A percentile compares a stretch with the other conserved stretches of the same genome.
phyloP scores from a whole-genome alignment of 2,329 filamentous ascomycete genomes.

The Huntiella omanensis region DNA sequence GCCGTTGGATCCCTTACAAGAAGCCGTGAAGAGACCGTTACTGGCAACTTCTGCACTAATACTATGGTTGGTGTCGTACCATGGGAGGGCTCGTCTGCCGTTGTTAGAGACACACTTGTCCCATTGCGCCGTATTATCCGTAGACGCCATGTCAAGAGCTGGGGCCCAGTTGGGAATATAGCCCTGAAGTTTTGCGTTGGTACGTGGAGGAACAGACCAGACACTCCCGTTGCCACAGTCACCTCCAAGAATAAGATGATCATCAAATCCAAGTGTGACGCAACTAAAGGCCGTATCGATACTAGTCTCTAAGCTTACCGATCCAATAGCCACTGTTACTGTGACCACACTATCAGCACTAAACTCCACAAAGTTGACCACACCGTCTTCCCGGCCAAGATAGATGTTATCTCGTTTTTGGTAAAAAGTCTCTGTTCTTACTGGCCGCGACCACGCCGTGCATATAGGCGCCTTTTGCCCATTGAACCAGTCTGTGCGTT shows the following conservation, averaged over 20 bases:
- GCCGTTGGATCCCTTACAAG: slow-evolving; percentile 42
- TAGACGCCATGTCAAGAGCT: slow-evolving; percentile 34
- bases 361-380: slow-evolving; percentile 54
- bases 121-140: slow-evolving; percentile 19
- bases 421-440: slow-evolving; percentile 43
- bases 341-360: slow-evolving; percentile 29
- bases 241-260: slow-evolving; percentile 65
- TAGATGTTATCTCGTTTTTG: slow-evolving; percentile 61
- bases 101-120: slow-evolving; percentile 16
- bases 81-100: slow-evolving; percentile 14
- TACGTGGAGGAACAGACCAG: slow-evolving; percentile 45
- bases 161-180: slow-evolving; percentile 46
- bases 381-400: slow-evolving; percentile 72
- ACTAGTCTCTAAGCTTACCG: slow-evolving; percentile 32
- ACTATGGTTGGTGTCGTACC: slow-evolving; percentile 2
- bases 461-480: slow-evolving; percentile 41
- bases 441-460: slow-evolving; percentile 69
- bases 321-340: slow-evolving; percentile 11
- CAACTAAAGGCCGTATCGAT: slow-evolving; percentile 70
- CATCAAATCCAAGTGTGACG: slow-evolving; percentile 46
- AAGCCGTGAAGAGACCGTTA: slow-evolving; percentile 47
- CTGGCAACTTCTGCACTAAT: slow-evolving; percentile 7
- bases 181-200: slow-evolving; percentile 24
- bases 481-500: slow-evolving; percentile 26
- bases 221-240: slow-evolving; percentile 60